Evolutionary conservation across 768 basidiomycete species (phyloP), one percentile per base, ranked within the genome.

Genomic region (Tylopilus sp.): DNA sequence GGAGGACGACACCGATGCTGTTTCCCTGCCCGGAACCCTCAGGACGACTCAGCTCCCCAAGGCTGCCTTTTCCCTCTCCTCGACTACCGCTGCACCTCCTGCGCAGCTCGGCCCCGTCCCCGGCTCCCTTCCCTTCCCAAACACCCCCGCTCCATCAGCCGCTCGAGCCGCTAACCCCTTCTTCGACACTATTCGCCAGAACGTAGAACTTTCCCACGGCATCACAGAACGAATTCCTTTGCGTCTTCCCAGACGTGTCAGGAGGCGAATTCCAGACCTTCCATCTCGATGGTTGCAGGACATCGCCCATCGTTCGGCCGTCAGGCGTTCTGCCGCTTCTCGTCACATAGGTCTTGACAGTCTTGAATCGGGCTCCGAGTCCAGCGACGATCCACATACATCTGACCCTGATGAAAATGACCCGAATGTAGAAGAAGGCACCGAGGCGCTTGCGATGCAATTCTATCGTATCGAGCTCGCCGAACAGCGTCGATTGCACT

Each of bases 391-490:
- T 31, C 61, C 61, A 14, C 59, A 58, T 28, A 59, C 62, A 13
- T 68, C 67, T 21, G 70, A 71, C 45, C 68, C 68, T 1, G 69
- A 70, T n/a, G 68, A 71, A 21, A 58, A 68, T 12, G 65, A 71
- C 31, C 71, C 73, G 1, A 71, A 76, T 28, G 69, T 83, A 9
- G 84, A 89, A 4, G 83, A 89, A 50, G 86, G 86, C 24, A 80
- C 87, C 1, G 89, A 93, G 57, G 76, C 81, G 1, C 81, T 98
- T 28, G 94, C 95, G 2, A 85, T 85, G 78, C 93, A 98, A 71
- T 98, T 96, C 67, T 94, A 95, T 73, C 80, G 83, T 48, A 89
- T 98, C 50, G 96, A 98, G 65, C 76, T 92, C 1, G 88, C 88
- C 4, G 96, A 98, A 69, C 94, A 95, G 70, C 78, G 87, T 50